Base-by-base conservation (phyloP, 2,329 filamentous ascomycete species). In the Nectriaceae sp. region DNA sequence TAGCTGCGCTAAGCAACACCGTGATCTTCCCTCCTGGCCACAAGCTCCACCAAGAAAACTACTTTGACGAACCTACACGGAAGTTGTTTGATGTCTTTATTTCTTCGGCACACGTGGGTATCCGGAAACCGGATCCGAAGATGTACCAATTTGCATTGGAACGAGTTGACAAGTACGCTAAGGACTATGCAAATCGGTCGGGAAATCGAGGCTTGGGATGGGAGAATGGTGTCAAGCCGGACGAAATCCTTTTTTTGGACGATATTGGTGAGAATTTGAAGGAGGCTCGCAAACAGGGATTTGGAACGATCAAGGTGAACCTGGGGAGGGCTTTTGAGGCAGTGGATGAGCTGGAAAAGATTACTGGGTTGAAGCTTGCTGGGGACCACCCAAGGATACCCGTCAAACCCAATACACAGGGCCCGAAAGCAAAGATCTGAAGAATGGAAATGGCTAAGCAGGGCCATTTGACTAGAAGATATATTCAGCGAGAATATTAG, bases 201-300 rank as follows among this genome's bases (percentile, higher is more conserved):
- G 66, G 72, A 53, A 75, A 72, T 1, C 58, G 56, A 53, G 58
- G 54, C 8, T 56, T 70, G 29, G 77, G 76, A 4, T 80, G 78
- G 74, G 68, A 67, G 15, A 69, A 44, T 4, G 74, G 78, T 0
- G 74, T 95, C 8, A 68, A 72, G 47, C 72, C 87, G 0, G 73
- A 73, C 1, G 90, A 97, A 46, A 75, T 97, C 38, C 71, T 96
- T 4, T 99, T 99, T 66, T 71, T 97, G 42, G 94, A 97, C 66
- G 92, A 97, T 61, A 96, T 99, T 66, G 94, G 94, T 2, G 85
- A 92, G 70, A 99, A 99, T 66, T 69, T 97, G 49, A 94, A 92
- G 75, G 86, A 80, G 38, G 94, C 85, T 1, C 88, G 78, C 69
- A 78, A 78, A 41, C 74, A 84, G 19, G 93, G 93, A 0, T 86